Base-by-base conservation (phyloP, 805 yeast genomes). In the Ogataea neopini region DNA sequence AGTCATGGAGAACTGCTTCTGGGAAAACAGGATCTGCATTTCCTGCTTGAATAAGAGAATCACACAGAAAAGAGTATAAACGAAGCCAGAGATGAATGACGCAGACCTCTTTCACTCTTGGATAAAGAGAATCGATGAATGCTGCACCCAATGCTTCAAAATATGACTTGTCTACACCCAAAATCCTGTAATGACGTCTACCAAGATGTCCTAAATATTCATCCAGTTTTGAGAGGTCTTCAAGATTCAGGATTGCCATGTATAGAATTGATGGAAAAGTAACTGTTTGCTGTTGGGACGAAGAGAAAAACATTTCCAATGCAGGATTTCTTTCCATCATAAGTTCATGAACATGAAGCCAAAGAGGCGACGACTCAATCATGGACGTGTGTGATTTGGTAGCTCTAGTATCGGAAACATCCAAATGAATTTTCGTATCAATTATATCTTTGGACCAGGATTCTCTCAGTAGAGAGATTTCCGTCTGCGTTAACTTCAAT, bases 181-280 rank as follows among this genome's bases (percentile, higher is more conserved):
- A 70, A 40, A 85, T 77, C 52, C 91, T 69, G 8, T 83, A 67
- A 60, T 86, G 91, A 43, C 85, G 72, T 57, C 83, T 83, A 1
- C 88, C 91, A 54, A 86, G 65, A 38, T 75, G 73, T 32, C 67
- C 66, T 40, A 86, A 64, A 53, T 80, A 81, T 19, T 71, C 80
- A 54, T 82, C 81, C 42, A 85, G 62, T 1, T 61, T 61, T 14
- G 69, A 56, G 44, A 85, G 68, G 49, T 79, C 69, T 47, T 83
- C 87, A 40, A 86, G 68, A 58, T 78, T 80, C 25, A 72, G 63
- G 39, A 86, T 74, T 2, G 87, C 83, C 45, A 79, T 73, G 18
- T 84, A 74, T 58, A 86, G 60, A 13, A 85, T 83, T 1, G 88
- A 86, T 1, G 88, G 85, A 66, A 86, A 81, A 6, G 86, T 74